phyloP scores from a whole-genome alignment of 139 green algal species.

The Coccomyxa sp. region DNA sequence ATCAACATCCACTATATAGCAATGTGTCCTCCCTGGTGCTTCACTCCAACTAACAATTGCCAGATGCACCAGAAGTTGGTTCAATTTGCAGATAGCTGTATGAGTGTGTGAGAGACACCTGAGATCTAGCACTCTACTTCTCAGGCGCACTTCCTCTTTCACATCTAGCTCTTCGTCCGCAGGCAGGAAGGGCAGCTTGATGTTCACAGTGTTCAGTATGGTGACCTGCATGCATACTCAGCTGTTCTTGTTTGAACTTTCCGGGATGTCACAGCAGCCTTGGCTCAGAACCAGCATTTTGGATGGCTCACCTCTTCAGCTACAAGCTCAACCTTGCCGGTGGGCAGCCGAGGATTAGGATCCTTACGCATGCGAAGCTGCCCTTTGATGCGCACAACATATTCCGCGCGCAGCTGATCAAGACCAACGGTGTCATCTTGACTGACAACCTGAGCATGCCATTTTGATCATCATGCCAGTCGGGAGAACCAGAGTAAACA shows the following conservation, averaged over 20 bases:
- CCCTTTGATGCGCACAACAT: conserved; percentile 80
- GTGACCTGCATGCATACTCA: conserved; percentile 24
- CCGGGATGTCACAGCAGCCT: background rate
- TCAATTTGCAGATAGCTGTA: background rate
- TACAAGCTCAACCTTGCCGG: conserved; percentile 73
- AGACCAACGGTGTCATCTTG: conserved; percentile 50
- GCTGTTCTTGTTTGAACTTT: conserved; percentile 4
- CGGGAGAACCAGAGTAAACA: background rate
- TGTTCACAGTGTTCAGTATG: conserved; percentile 82
- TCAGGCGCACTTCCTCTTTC: conserved; percentile 82
- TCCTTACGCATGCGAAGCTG: conserved; percentile 67
- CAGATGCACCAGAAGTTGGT: background rate
- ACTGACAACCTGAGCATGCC: conserved; percentile 48
- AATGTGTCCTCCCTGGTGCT: background rate
- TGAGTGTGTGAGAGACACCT: conserved; percentile 32
- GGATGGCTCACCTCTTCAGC: background rate
- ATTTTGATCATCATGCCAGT: background rate
- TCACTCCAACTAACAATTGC: background rate
- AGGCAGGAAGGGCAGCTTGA: conserved; percentile 80
- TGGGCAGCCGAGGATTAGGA: conserved; percentile 82
- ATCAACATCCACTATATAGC: background rate
- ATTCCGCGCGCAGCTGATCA: conserved; percentile 77
- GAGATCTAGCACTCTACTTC: conserved; percentile 90
- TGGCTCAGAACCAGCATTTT: background rate
- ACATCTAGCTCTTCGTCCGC: conserved; percentile 51